Evolutionary conservation across 208 protist genomes (phyloP), one percentile per base, ranked within the genome.

Genomic region (Trypanosoma cruzi): DNA sequence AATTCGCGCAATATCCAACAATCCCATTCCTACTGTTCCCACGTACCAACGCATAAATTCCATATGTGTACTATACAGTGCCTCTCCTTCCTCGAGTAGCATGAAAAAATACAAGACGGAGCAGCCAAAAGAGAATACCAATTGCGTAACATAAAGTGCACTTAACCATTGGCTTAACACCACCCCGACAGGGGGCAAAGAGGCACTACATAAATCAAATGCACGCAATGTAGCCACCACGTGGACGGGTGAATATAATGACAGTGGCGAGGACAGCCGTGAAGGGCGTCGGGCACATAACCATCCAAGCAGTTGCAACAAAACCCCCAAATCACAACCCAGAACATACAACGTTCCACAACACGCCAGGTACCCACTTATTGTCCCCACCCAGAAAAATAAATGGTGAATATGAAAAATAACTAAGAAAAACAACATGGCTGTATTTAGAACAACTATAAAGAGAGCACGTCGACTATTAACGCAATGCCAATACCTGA

Each of bases 31-130:
- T 36, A 73, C 56, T 7, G 78, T 82, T 40, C 71, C 78, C 29
- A 75, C 76, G 61, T 87, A 85, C 85, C 85, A 90, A 8, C 73
- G 85, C 75, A 84, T 82, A 34, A 82, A 67, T 14, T 79, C 73
- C 24, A 81, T 61, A 66, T 87, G 81, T n/a, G 74, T 73, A 24
- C 64, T 68, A 64, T 78, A 90, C 36, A 87, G 32, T 11, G 16
- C 74, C 36, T 80, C 74, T 13, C 81, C 79, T 32, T 85, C 81
- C 11, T 84, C 80, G 4, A 81, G 55, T 14, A 89, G 72, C 84
- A 89, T 86, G 53, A 26, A 59, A 18, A 90, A 59, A 64, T 90
- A 86, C 16, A 86, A 64, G 0, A 73, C 46, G 0, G 76, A 64
- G 44, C 84, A 86, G n/a, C 28, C 64, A 54, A 68, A 56, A 18